Base-by-base conservation (phyloP, 345 rosid genomes). In the Bruguiera gymnorhiza region DNA sequence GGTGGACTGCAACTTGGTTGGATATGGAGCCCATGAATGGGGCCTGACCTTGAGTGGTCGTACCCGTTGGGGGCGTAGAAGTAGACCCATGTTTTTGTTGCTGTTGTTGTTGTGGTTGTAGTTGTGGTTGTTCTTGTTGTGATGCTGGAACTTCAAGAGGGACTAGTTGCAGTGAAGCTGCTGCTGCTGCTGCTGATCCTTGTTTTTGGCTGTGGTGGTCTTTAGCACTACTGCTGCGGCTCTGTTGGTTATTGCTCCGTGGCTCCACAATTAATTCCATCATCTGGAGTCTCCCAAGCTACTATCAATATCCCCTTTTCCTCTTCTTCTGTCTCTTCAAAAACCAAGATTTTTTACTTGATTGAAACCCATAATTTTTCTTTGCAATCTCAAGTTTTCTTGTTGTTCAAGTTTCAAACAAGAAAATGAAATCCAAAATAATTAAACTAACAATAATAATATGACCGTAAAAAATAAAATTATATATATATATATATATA, bases 21-120 rank as follows among this genome's bases (percentile, higher is more conserved):
- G 88, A 70, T 54, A 80, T 71, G 78, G 88, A 79, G 75, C 84
- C 84, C 74, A 82, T 76, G 68, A 84, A 84, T 69, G 88, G 79
- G 72, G 70, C 82, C 69, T 56, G 63, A n/a, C 24, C 15, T 16
- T 10, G 67, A 20, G 68, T 79, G 53, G 62, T 71, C 60, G 76
- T 63, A 30, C 76, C 74, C 48, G 71, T 76, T 9, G 67, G 10
- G 15, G 73, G 63, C 37, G 66, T 60, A 26, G 69, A 13, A 19
- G 70, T 62, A 67, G 87, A 74, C 54, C 63, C 82, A 58, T 83
- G 79, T 9, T 77, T 63, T 20, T 54, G 75, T 61, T 43, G 50
- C 11, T 39, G 43, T 8, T 6, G 37, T 7, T 34, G 37, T 6
- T 34, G 37, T 34, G 6, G 8, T 10, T 37, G 46, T 11, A 1